phyloP scores from a whole-genome alignment of 192 early-diverging fungal genomes.

The Mortierella hygrophila region DNA sequence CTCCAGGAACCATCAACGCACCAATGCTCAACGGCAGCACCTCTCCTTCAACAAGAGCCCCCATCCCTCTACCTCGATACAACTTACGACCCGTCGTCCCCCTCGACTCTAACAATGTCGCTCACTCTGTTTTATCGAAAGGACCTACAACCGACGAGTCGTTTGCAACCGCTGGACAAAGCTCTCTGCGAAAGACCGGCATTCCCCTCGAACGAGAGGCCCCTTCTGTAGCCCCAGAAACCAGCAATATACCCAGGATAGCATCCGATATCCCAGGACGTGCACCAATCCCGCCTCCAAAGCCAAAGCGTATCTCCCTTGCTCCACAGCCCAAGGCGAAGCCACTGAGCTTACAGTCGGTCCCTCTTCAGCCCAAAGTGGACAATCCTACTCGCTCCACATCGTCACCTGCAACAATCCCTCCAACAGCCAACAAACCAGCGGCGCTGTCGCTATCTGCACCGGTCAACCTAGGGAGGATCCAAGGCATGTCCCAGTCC shows the following conservation, averaged over 20 bases:
- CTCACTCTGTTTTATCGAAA: background rate
- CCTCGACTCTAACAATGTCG: background rate
- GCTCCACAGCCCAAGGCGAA: slow-evolving; percentile 49
- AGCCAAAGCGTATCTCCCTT: slow-evolving; percentile 49
- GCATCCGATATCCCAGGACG: background rate
- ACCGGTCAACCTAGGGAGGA: background rate
- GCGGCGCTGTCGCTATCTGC: background rate
- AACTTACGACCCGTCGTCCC: background rate
- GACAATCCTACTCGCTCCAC: slow-evolving; percentile 16
- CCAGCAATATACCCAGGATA: background rate
- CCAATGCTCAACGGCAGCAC: slow-evolving; percentile 7
- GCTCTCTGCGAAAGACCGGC: background rate
- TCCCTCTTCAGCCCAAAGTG: slow-evolving; percentile 21
- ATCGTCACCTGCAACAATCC: slow-evolving; percentile 3
- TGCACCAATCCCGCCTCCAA: slow-evolving; percentile 29
- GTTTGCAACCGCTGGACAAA: background rate
- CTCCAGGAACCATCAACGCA: background rate
- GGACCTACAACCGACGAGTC: background rate
- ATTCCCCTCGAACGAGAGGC: background rate
- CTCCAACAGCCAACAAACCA: background rate
- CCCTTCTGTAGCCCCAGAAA: background rate
- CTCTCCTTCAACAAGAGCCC: slow-evolving; percentile 12
- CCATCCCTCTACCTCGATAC: slow-evolving; percentile 17
- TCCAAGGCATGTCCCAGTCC: background rate
- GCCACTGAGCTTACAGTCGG: slow-evolving; percentile 35